Percentiles rank a stretch among this genome's conserved stretches.
These are phyloP conservation scores for Pichia exigua DNA, from an alignment of 805 yeast species.

Conservation along the genomic window DNA sequence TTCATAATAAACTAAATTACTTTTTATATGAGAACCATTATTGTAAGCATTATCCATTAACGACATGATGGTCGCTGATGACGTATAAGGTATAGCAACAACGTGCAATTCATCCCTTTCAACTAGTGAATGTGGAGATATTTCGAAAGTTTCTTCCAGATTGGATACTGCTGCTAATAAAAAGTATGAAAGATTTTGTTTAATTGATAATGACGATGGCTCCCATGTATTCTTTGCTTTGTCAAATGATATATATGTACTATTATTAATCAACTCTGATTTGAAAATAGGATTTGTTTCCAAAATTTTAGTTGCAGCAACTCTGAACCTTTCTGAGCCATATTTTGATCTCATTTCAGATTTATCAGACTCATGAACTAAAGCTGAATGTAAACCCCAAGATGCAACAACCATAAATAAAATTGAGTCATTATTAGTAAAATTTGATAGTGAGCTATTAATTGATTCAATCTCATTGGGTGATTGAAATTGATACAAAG, in stretches of 20 bases:
- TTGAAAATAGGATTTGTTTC: conserved; percentile 41
- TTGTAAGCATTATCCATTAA: conserved; percentile 52
- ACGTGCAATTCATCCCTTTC: conserved; percentile 36
- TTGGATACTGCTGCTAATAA: conserved; percentile 46
- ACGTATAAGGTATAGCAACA: conserved; percentile 35
- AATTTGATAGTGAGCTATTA: neutral
- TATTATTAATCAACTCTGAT: conserved; percentile 27
- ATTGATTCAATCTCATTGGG: neutral
- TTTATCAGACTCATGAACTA: conserved; percentile 73
- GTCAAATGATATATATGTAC: neutral
- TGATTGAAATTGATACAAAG: neutral
- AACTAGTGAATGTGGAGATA: conserved; percentile 53
- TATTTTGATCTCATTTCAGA: conserved; percentile 48
- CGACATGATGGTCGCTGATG: conserved; percentile 35
- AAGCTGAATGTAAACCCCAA: conserved; percentile 80
- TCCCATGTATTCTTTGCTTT: conserved; percentile 7
- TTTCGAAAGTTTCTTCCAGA: conserved; percentile 53
- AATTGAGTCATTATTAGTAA: conserved; percentile 8
- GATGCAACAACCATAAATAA: conserved; percentile 60
- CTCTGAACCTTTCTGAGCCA: conserved; percentile 60
- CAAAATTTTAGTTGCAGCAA: conserved; percentile 57
- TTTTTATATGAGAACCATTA: conserved; percentile 45
- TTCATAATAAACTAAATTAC: conserved; percentile 41
- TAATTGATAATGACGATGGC: neutral
- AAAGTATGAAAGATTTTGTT: conserved; percentile 43